Conservation (phyloP, 345 rosid species). For the Citrus sp. region DNA sequence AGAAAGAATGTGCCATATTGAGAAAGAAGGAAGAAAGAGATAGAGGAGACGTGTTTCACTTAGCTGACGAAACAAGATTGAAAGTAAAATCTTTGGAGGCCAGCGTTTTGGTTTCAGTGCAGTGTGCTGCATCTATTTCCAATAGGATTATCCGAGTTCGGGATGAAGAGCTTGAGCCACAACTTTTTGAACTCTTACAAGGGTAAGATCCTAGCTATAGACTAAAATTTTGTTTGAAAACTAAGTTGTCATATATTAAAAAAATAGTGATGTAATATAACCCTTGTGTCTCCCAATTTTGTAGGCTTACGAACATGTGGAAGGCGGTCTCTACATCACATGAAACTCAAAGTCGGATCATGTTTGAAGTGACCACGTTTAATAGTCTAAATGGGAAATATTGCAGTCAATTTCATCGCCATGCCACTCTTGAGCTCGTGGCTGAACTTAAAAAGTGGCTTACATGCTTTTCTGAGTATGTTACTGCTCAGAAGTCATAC, state of each 20-base stretch:
- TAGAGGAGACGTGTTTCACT: neutral
- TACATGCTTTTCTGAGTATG: slow-evolving; percentile 27
- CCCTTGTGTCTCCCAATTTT: neutral
- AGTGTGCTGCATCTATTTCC: slow-evolving; percentile 36
- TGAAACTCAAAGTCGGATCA: slow-evolving; percentile 35
- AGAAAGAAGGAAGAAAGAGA: slow-evolving; percentile 1
- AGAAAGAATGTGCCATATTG: slow-evolving; percentile 24
- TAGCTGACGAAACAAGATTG: slow-evolving; percentile 24
- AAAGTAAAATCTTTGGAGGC: slow-evolving; percentile 28
- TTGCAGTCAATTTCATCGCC: slow-evolving; percentile 30
- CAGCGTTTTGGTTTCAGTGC: slow-evolving; percentile 34
- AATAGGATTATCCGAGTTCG: slow-evolving; percentile 35
- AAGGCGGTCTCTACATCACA: slow-evolving; percentile 35
- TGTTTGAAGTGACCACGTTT: slow-evolving; percentile 36
- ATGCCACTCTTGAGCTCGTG: slow-evolving; percentile 39
- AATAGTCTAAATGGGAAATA: slow-evolving; percentile 23
- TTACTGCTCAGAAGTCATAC: slow-evolving; percentile 37
- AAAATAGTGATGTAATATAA: neutral
- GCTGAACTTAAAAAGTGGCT: slow-evolving; percentile 40
- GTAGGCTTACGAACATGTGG: slow-evolving; percentile 43
- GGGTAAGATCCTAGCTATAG: slow-evolving; percentile 25
- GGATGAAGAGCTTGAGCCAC: slow-evolving; percentile 50
- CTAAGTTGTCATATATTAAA: neutral
- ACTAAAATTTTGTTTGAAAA: neutral
- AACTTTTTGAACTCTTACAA: slow-evolving; percentile 36